Base-by-base conservation (phyloP, 805 yeast species). In the Pichia insulana region DNA sequence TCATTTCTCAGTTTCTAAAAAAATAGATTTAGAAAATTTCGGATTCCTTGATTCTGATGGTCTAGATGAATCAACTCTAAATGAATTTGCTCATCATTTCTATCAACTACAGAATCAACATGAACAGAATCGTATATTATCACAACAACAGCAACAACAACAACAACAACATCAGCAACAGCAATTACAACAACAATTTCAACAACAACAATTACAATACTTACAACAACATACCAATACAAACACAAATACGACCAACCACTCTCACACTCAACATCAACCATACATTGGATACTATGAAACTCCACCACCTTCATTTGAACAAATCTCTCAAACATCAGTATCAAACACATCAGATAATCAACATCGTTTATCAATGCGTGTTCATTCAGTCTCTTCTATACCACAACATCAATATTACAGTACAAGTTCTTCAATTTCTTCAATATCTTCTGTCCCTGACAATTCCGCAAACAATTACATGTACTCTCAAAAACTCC, bases 11-110 rank as follows among this genome's bases (percentile, higher is more conserved):
- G 41, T 52, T 11, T 28, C 44, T 10, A 48, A 49, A 31, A 38
- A 42, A 20, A 42, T 40, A 7, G 51, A 48, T 12, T 45, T 47
- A 20, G 43, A 39, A 20, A 45, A 44, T 12, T 51, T 49, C 34
- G 56, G 56, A 0, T 55, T 53, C 30, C 32, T 47, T n/a, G 56
- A 55, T 22, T 26, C 52, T n/a, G 54, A 55, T 43, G 54, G 57
- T 12, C 35, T 54, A 32, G 43, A 39, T 36, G 51, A 52, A 34
- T 22, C 47, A 2, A 43, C 40, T 26, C 49, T 27, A 40, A 44
- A 15, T 26, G 44, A 37, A 44, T 22, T 22, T 22, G 25, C 25
- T 22, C 25, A 22, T 22, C 25, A 22, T 22, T 22, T 6, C 25
- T 22, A 22, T 15, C 47, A 36, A 16, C 40, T 30, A 31, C 13